A percentile compares a stretch with the other conserved stretches of the same genome.
Conservation (phyloP, 176 grass and related monocot species). For the Thinopyrum elongatum region DNA sequence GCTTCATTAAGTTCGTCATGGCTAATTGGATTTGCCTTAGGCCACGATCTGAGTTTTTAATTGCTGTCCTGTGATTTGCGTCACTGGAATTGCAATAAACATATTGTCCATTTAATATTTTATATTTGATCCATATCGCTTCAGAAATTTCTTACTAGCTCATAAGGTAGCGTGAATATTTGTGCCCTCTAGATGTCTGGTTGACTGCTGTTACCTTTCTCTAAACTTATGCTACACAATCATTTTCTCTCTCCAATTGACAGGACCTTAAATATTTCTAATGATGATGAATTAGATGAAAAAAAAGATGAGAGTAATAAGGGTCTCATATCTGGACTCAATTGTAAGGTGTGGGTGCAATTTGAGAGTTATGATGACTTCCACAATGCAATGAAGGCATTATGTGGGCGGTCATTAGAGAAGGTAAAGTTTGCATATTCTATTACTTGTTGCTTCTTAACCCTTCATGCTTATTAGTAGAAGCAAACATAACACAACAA, state of each 20-base stretch:
- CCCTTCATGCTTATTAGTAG: neutral
- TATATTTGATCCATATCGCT: neutral
- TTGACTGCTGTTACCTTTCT: slow-evolving; percentile 1
- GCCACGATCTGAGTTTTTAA: neutral
- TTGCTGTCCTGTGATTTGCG: neutral
- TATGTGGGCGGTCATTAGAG: slow-evolving; percentile 76
- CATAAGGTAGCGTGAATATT: neutral
- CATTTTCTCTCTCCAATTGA: slow-evolving; percentile 29
- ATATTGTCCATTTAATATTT: neutral
- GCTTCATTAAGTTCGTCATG: neutral
- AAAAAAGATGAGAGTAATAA: slow-evolving; percentile 42
- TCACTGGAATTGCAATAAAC: neutral
- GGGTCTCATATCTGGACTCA: slow-evolving; percentile 76
- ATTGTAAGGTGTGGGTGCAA: slow-evolving; percentile 89
- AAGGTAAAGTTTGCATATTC: slow-evolving; percentile 51
- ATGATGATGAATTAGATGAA: slow-evolving; percentile 56
- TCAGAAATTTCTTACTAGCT: neutral
- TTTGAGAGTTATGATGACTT: slow-evolving; percentile 86
- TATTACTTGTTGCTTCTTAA: neutral
- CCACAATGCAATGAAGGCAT: slow-evolving; percentile 75
- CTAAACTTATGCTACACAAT: neutral
- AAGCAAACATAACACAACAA: neutral
- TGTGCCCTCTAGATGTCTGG: neutral
- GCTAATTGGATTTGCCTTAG: slow-evolving; percentile 2
- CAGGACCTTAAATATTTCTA: slow-evolving; percentile 72